Conservation (phyloP, 2,329 filamentous ascomycete genomes). For the Hypoxylon sp. region DNA sequence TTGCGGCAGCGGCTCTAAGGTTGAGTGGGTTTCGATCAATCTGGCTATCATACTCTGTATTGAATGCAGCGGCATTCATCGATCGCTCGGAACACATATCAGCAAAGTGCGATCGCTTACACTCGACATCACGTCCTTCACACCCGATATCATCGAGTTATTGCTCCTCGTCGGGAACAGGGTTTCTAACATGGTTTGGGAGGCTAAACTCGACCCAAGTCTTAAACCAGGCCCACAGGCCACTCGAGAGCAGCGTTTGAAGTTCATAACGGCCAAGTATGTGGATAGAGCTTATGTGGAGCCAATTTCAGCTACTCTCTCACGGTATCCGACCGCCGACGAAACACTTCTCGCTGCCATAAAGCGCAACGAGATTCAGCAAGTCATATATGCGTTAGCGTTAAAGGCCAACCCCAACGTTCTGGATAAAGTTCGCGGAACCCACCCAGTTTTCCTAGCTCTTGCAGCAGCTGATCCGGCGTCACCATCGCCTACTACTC, state of each 20-base stretch:
- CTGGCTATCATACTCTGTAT: slow-evolving; percentile 96
- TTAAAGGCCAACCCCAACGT: slow-evolving; percentile 89
- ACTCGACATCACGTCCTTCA: slow-evolving; percentile 95
- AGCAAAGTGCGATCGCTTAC: slow-evolving; percentile 97
- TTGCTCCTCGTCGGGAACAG: slow-evolving; percentile 92
- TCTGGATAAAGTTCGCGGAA: slow-evolving; percentile 86
- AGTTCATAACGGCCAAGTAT: slow-evolving; percentile 96
- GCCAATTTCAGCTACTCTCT: slow-evolving; percentile 80
- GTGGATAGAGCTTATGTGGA: slow-evolving; percentile 87
- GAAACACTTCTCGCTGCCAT: slow-evolving; percentile 92
- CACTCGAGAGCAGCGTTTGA: slow-evolving; percentile 89
- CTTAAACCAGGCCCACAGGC: slow-evolving; percentile 83
- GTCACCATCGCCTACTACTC: slow-evolving; percentile 71
- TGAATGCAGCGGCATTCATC: slow-evolving; percentile 97
- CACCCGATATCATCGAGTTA: slow-evolving; percentile 95
- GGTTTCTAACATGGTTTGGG: slow-evolving; percentile 97
- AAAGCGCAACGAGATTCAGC: slow-evolving; percentile 95
- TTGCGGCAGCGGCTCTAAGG: slow-evolving; percentile 90
- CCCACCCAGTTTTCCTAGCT: slow-evolving; percentile 90
- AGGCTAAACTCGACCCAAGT: slow-evolving; percentile 82
- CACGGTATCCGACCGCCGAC: slow-evolving; percentile 82
- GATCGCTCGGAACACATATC: slow-evolving; percentile 96
- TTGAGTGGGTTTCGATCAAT: slow-evolving; percentile 99
- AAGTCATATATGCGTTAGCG: slow-evolving; percentile 91
- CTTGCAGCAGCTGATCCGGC: slow-evolving; percentile 94